These are phyloP conservation scores for Glebionis coronaria DNA, from an alignment of 129 eudicot genomes.

Conservation along the genomic window DNA sequence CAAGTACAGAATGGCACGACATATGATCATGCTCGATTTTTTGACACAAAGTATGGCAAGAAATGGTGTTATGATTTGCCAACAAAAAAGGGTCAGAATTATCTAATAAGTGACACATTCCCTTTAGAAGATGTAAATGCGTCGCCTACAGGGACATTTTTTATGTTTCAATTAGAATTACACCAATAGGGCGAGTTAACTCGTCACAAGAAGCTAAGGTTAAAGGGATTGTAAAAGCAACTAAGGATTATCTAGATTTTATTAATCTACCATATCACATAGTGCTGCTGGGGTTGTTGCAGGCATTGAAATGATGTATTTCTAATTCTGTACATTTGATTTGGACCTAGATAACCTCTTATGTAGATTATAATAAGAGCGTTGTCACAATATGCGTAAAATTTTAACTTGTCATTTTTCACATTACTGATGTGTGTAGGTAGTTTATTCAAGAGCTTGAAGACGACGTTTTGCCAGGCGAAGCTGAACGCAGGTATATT, in stretches of 20 bases:
- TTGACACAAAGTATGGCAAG: slow-evolving; percentile 32
- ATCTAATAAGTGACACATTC: slow-evolving; percentile 57
- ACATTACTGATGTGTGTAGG: slow-evolving; percentile 77
- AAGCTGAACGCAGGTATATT: slow-evolving; percentile 92
- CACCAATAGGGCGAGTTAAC: slow-evolving; percentile 47
- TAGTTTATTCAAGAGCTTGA: slow-evolving; percentile 99
- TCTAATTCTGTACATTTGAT: not conserved
- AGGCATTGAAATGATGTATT: not conserved
- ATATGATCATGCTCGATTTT: slow-evolving; percentile 38
- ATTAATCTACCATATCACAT: not conserved
- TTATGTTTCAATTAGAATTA: slow-evolving; percentile 40
- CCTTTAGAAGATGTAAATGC: slow-evolving; percentile 30
- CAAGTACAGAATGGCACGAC: slow-evolving; percentile 23
- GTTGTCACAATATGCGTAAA: not conserved
- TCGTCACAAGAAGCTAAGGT: slow-evolving; percentile 36
- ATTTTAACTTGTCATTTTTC: slow-evolving; percentile 13
- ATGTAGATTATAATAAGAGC: not conserved
- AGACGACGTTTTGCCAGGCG: slow-evolving; percentile 91
- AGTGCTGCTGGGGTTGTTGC: not conserved
- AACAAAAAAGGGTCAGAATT: no score
- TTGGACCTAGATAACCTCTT: slow-evolving; percentile 9
- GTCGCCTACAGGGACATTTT: slow-evolving; percentile 30
- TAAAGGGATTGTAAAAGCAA: slow-evolving; percentile 55
- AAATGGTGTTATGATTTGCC: slow-evolving; percentile 69
- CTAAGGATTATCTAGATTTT: slow-evolving; percentile 26